phyloP scores from a whole-genome alignment of 257 asterid species.

The Salvia splendens region DNA sequence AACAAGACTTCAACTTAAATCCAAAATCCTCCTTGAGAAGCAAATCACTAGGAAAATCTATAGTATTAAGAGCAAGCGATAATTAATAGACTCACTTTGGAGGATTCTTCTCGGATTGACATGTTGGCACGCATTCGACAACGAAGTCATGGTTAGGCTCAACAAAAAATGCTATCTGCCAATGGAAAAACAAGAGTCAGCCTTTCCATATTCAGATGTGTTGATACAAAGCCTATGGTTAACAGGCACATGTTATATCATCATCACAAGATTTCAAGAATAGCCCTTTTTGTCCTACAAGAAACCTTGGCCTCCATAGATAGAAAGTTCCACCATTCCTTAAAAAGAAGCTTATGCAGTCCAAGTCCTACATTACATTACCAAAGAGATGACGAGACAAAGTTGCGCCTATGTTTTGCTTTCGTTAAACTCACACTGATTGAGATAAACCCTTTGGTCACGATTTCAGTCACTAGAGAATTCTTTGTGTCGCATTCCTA shows the following conservation, averaged over 20 bases:
- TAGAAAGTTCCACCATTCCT: constrained; percentile 1
- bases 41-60: constrained; percentile 6
- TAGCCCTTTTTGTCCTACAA: neutral
- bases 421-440: neutral
- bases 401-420: neutral
- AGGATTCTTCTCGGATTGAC: constrained; percentile 75
- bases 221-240: neutral
- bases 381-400: neutral
- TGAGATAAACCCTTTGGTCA: neutral
- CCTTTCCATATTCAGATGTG: too few species aligned
- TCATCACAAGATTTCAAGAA: neutral
- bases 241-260: neutral
- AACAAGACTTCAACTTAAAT: neutral
- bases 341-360: neutral
- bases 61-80: neutral
- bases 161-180: constrained; percentile 77
- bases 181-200: constrained; percentile 28
- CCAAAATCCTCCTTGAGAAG: neutral
- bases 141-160: constrained; percentile 72
- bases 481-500: neutral
- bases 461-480: neutral
- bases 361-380: too few species aligned
- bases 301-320: too few species aligned
- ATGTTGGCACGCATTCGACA: constrained; percentile 79
- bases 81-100: constrained; percentile 58